These are phyloP conservation scores for Erysimum pusillum DNA, from an alignment of 441 rosid genomes.

Conservation along the genomic window DNA sequence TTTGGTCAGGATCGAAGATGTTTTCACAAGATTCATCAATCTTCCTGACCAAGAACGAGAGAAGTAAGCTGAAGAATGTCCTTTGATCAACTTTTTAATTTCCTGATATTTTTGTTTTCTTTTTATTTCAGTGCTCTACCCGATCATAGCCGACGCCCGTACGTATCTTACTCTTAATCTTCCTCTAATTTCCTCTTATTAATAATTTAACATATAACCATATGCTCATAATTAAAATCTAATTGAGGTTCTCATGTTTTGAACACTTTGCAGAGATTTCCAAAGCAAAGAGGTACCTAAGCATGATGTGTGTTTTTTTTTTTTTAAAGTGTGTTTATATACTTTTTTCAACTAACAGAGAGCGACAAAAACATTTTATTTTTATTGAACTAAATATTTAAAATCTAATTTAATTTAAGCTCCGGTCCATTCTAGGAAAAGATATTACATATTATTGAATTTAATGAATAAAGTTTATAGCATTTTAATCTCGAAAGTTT, in stretches of 20 bases:
- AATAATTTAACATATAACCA: too few relatives aligned
- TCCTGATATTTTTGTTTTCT: neutral
- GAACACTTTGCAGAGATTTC: constrained; percentile 35
- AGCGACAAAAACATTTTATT: too few relatives aligned
- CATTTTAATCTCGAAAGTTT: too few relatives aligned
- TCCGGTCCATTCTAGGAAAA: too few relatives aligned
- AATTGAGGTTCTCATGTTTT: too few relatives aligned
- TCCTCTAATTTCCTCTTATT: too few relatives aligned
- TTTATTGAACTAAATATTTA: too few relatives aligned
- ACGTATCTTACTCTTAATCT: too few relatives aligned
- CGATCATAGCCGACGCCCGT: constrained; percentile 37
- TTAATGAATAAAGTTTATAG: constrained; percentile 14
- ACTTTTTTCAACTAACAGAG: too few relatives aligned
- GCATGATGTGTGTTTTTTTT: neutral
- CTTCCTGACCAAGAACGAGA: constrained; percentile 77
- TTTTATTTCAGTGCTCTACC: constrained; percentile 43
- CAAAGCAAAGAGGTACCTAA: constrained; percentile 61
- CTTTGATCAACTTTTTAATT: neutral
- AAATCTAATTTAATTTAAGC: too few relatives aligned
- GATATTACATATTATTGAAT: constrained; percentile 12
- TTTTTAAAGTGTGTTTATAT: too few relatives aligned
- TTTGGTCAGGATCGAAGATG: constrained; percentile 71
- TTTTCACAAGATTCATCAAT: constrained; percentile 65
- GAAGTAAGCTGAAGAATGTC: constrained; percentile 51
- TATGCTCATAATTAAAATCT: too few relatives aligned